Base-by-base conservation (phyloP, 352 stramenopile genomes). In the Plasmopara viticola region DNA sequence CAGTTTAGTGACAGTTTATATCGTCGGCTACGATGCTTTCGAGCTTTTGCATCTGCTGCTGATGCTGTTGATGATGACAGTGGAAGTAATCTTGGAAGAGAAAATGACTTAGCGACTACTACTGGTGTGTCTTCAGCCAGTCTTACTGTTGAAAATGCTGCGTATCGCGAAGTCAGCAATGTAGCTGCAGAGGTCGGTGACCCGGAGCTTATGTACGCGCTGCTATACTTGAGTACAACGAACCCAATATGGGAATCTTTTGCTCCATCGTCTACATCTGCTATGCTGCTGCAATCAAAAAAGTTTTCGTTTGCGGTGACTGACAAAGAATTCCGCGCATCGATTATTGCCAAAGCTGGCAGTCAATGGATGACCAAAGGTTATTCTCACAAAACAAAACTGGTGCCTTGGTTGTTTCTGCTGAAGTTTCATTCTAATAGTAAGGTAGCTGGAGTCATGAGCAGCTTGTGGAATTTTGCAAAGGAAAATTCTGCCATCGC, bases 91-190 rank as follows among this genome's bases (percentile, higher is more conserved):
- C 54, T 44, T 48, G 49, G 44, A 9, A 50, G 44, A 48, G 31
- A 30, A 15, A 56, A 30, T 28, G 51, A 44, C 5, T 0, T 18
- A 33, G 8, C 51, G 9, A 39, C 20, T 34, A 5, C 37, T 54
- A 29, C 52, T n/a, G 8, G 45, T 39, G 50, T 56, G 10, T 51
- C 62, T 9, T 48, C 52, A 5, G 42, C 38, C 17, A 41, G 13
- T 9, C 55, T 48, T 35, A 74, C 60, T 0, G 70, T 93, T 15
- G 77, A 88, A 45, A 93, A 93, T 51, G 77, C 74, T 18, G 81
- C 79, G 2, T 93, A 93, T 52, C 78, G 82, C 18, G 82, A 93
- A 65, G 79, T 93, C 9, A 90, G 82, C 64, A 88, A 89, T 44
- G 68, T 93, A 20, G 79, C 79, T 40, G 82, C 82, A 9, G 82